phyloP scores from a whole-genome alignment of 345 rosid species.

The Litchi chinensis region DNA sequence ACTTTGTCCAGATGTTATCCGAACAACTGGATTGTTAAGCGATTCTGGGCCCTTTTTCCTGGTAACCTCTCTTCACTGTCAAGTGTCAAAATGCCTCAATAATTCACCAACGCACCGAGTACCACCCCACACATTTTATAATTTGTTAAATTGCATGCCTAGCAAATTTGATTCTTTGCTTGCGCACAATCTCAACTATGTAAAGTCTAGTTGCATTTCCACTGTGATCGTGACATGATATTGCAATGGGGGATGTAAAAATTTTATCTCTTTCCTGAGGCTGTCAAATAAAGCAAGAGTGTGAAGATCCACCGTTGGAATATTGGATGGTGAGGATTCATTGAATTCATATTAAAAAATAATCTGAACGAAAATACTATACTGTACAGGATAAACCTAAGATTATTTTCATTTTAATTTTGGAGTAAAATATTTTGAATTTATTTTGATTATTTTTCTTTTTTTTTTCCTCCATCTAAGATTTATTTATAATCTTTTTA shows the following conservation, averaged over 20 bases:
- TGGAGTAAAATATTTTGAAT: too few species aligned
- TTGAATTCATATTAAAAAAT: too few species aligned
- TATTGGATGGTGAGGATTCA: not conserved
- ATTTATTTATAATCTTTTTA: too few species aligned
- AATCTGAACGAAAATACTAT: too few species aligned
- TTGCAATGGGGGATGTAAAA: not conserved
- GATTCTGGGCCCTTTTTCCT: not conserved
- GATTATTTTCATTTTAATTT: too few species aligned
- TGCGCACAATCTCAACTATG: not conserved
- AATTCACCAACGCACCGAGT: not conserved
- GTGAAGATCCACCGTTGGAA: not conserved
- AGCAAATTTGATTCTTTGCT: not conserved
- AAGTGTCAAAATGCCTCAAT: constrained; percentile 3
- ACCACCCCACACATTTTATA: not conserved
- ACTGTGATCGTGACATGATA: not conserved
- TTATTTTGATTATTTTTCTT: too few species aligned
- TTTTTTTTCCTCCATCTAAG: too few species aligned
- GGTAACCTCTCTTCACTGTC: not conserved
- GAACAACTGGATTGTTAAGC: constrained; percentile 10
- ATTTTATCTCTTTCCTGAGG: not conserved
- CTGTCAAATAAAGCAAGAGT: not conserved
- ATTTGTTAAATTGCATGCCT: not conserved
- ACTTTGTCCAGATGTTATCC: not conserved
- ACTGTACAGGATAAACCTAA: too few species aligned
- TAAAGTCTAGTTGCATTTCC: not conserved